Base-by-base conservation (phyloP, 208 protist species). In the Crithidia acanthocephali region DNA sequence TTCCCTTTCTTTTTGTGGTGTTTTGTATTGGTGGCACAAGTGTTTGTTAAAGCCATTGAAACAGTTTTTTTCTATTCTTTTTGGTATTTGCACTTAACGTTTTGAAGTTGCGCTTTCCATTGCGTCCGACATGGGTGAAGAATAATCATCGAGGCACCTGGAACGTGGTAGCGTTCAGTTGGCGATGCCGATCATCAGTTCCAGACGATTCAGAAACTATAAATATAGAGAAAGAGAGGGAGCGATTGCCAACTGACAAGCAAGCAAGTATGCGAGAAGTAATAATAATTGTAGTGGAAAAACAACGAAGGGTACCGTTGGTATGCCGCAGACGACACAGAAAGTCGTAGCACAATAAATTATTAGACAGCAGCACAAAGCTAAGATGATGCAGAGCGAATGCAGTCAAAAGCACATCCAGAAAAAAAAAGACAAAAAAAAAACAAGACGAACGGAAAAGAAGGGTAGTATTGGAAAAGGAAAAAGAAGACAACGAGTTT, bases 351-450 rank as follows among this genome's bases (percentile, higher is more conserved):
- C 6, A 13, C 18, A n/a, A 15, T n/a, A 48, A 48, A 48, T 48
- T n/a, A 48, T 22, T 35, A 33, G 28, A 57, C 23, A 30, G 23
- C 48, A 30, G 23, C 23, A 30, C 48, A 53, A 30, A 53, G 44
- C 16, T 30, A 15, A 30, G 23, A 30, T 30, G 48, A 13, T 30
- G 18, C 1, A 40, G n/a, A 7, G 37, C n/a, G 33, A 67, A 32
- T 20, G 33, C n/a, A 58, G 50, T 67, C 15, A 58, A 60, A 68
- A 7, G 28, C 25, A 52, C 20, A 60, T 6, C 28, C 30, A 42
- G 50, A 18, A 42, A 48, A 13, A 13, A 48, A 48, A 9, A 61
- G 42, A 47, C 30, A 42, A 57, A 18, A 42, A 48, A 13, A 13
- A 48, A 48, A 9, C 3, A 58, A 65, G 59, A 48, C 16, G 18